phyloP scores from a whole-genome alignment of 257 asterid genomes.

The Lycium ferocissimum region DNA sequence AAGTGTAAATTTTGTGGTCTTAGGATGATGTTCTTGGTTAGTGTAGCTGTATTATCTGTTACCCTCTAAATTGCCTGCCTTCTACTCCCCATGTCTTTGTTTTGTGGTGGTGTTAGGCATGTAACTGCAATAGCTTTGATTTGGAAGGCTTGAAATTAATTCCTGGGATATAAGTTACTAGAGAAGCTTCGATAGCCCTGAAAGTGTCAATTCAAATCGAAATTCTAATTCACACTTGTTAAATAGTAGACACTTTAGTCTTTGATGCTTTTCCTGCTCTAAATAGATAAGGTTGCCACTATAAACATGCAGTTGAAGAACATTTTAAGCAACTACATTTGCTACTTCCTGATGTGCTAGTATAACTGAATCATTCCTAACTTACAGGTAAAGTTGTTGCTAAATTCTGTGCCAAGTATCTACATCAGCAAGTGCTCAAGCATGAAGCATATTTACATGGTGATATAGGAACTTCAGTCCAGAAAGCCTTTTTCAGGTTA shows the following conservation, averaged over 20 bases:
- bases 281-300: not conserved
- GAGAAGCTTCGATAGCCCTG: not conserved
- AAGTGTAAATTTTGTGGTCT: not conserved
- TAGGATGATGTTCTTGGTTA: not conserved
- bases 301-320: not conserved
- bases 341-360: constrained; percentile 31
- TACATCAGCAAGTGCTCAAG: constrained; percentile 93
- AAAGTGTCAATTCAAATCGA: not conserved
- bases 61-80: not conserved
- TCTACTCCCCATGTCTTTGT: constrained; percentile 10
- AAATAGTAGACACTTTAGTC: not conserved
- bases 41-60: not conserved
- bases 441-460: constrained; percentile 85
- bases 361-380: constrained; percentile 25
- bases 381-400: constrained; percentile 94
- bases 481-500: constrained; percentile 89
- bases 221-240: not conserved
- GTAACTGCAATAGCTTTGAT: constrained; percentile 12
- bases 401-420: constrained; percentile 96
- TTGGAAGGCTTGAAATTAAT: not conserved
- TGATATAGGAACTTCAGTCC: constrained; percentile 85
- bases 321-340: not conserved
- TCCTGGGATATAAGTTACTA: not conserved
- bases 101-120: constrained; percentile 20
- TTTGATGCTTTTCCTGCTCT: constrained; percentile 24